Conservation (phyloP, 305 asterid species). For the Fraxinus ornus region DNA sequence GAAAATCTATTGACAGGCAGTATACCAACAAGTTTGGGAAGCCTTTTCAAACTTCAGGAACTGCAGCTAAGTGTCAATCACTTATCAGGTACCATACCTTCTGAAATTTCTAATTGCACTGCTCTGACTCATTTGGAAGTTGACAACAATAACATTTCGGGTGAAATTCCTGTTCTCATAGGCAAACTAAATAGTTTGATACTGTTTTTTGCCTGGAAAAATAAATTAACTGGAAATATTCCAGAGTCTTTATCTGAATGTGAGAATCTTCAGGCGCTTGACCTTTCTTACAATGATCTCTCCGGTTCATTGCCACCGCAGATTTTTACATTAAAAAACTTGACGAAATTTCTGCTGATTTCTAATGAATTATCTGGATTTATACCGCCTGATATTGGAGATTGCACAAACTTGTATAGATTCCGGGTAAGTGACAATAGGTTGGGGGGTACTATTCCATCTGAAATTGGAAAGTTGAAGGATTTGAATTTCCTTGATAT, state of each 20-base stretch:
- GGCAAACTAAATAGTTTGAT: slow-evolving; percentile 59
- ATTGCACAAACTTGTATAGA: slow-evolving; percentile 79
- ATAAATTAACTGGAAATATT: slow-evolving; percentile 73
- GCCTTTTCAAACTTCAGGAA: slow-evolving; percentile 60
- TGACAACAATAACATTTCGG: slow-evolving; percentile 73
- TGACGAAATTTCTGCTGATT: slow-evolving; percentile 70
- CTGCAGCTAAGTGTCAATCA: slow-evolving; percentile 81
- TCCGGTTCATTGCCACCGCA: slow-evolving; percentile 67
- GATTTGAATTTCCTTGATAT: slow-evolving; percentile 72
- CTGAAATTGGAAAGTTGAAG: slow-evolving; percentile 72
- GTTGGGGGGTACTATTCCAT: slow-evolving; percentile 79
- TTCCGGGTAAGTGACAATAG: slow-evolving; percentile 65
- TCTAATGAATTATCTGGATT: slow-evolving; percentile 77
- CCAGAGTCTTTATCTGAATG: slow-evolving; percentile 73
- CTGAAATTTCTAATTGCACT: slow-evolving; percentile 65
- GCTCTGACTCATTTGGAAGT: slow-evolving; percentile 75
- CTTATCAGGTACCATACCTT: slow-evolving; percentile 74
- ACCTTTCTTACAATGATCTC: slow-evolving; percentile 79
- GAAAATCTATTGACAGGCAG: slow-evolving; percentile 71
- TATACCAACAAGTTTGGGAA: slow-evolving; percentile 68
- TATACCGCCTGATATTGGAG: slow-evolving; percentile 81
- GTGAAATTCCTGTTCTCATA: slow-evolving; percentile 66
- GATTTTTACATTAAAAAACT: slow-evolving; percentile 57
- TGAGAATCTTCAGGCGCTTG: slow-evolving; percentile 74
- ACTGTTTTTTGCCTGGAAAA: slow-evolving; percentile 91